Base-by-base conservation (phyloP, 345 rosid species). In the Moricandia moricandioides region DNA sequence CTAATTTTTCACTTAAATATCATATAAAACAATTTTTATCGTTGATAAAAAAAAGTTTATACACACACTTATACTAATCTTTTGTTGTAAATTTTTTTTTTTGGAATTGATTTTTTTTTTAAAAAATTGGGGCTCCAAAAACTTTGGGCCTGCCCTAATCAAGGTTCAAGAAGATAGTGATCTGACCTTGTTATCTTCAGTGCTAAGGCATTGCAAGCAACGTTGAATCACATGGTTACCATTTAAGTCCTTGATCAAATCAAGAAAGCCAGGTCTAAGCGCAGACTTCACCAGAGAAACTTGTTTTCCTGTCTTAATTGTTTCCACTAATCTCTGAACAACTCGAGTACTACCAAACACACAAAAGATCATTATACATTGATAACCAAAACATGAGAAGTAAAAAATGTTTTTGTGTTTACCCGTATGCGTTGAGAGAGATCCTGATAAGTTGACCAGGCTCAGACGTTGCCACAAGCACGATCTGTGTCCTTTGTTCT, bases 201-300 rank as follows among this genome's bases (percentile, higher is more conserved):
- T 77, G 74, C 82, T 51, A 72, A 89, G 85, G 79, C 88, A 86
- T 61, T 84, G 89, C 85, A 89, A 83, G 86, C 94, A 89, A 55
- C 94, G 88, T 78, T 89, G 94, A 12, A 87, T 80, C 60, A 89
- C 94, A 76, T 89, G 94, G 75, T 89, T 89, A 9, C 94, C 94
- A 68, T 89, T 89, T 75, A 86, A 84, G 60, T 89, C 91, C 68
- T 86, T 87, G 47, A 86, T 82, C 57, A 89, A 86, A 30, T 85
- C 84, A 3, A 85, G 82, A 70, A 87, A 81, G 10, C 94, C 94
- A 14, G 94, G 88, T 56, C 85, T 79, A 69, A 87, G 79, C 3
- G 88, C 87, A 7, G 80, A 65, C 56, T 86, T 69, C 63, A 89
- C 86, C 13, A 83, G 72, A 2, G 84, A 79, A 74, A 83, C 82